Evolutionary conservation across 2,329 filamentous ascomycete genomes (phyloP), one percentile per base, ranked within the genome.

Genomic region (Pseudogymnoascus sp.): DNA sequence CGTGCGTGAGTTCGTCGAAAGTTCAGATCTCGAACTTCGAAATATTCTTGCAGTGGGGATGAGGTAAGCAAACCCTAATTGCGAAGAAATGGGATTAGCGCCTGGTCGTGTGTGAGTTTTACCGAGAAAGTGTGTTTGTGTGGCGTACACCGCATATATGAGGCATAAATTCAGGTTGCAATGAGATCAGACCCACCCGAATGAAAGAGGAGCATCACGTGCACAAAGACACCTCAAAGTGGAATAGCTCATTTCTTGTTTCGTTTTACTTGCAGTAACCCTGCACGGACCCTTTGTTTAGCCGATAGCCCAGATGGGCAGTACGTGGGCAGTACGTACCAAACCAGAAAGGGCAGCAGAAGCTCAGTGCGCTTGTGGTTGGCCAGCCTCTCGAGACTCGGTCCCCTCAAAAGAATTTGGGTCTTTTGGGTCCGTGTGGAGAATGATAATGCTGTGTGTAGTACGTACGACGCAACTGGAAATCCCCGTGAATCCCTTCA

Each of bases 1-100:
- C 58, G 58, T 59, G 58, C 33, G 25, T 36, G 58, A 41, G 36
- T 38, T 38, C 36, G 58, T 59, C 36, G 33, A 41, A 59, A 33
- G 48, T 55, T 55, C 48, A 55, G 33, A 38, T 59, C 58, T 59
- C 33, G 58, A 59, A 39, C 33, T 59, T 59, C 58, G 12, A 41
- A 59, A 59, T 59, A 59, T 59, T 59, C 58, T 41, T 59, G 33
- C 36, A 38, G 58, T 59, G 58, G 33, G 58, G 33, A 59, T 59
- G 33, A 59, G 33, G 33, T 59, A 59, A 59, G 58, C 58, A 59
- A 41, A 36, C 58, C 58, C 48, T 55, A 55, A 55, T 59, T 25
- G 58, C 17, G 17, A 59, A 29, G 25, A 8, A 36, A 36, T 59
- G 55, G 17, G 58, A 25, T 59, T 59, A 39, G 58, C 58, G 58